phyloP scores from a whole-genome alignment of 495 filamentous ascomycete species.

The Pseudevernia furfuracea region DNA sequence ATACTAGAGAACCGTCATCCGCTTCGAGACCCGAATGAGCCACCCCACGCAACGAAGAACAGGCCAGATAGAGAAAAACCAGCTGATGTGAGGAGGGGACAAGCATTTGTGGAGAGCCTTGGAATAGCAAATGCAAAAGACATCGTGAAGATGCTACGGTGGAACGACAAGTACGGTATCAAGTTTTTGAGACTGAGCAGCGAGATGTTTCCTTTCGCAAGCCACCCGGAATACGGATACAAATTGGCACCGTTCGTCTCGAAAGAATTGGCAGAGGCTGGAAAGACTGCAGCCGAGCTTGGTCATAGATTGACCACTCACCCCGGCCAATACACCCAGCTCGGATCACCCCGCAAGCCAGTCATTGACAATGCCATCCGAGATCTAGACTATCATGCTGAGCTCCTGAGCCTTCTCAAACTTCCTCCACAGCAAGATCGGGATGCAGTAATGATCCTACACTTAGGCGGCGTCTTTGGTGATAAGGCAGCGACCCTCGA shows the following conservation, averaged over 20 bases:
- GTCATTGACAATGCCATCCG: conserved; percentile 70
- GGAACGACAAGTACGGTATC: conserved; percentile 91
- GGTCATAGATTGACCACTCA: conserved; percentile 86
- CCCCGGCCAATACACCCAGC: conserved; percentile 87
- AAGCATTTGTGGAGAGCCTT: conserved; percentile 65
- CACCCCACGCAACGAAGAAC: conserved; percentile 74
- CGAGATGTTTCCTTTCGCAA: conserved; percentile 96
- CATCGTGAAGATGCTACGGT: conserved; percentile 74
- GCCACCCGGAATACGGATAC: conserved; percentile 80
- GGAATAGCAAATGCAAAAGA: conserved; percentile 78
- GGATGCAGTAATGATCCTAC: conserved; percentile 90
- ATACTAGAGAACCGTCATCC: conserved; percentile 86
- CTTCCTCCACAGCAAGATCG: conserved; percentile 73
- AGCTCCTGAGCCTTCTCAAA: conserved; percentile 70
- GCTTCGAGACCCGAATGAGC: conserved; percentile 62
- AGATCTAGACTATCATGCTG: conserved; percentile 84
- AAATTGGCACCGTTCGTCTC: conserved; percentile 79
- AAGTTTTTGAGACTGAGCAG: conserved; percentile 87
- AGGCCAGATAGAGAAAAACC: conserved; percentile 65
- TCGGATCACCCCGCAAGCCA: conserved; percentile 67
- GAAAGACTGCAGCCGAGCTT: conserved; percentile 67
- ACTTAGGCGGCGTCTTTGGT: conserved; percentile 88
- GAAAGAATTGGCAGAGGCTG: conserved; percentile 66
- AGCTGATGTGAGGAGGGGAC: conserved; percentile 53
- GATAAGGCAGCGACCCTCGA: conserved; percentile 77